Base-by-base conservation (phyloP, 202 grass and related monocot genomes). In the Carex arenaria region DNA sequence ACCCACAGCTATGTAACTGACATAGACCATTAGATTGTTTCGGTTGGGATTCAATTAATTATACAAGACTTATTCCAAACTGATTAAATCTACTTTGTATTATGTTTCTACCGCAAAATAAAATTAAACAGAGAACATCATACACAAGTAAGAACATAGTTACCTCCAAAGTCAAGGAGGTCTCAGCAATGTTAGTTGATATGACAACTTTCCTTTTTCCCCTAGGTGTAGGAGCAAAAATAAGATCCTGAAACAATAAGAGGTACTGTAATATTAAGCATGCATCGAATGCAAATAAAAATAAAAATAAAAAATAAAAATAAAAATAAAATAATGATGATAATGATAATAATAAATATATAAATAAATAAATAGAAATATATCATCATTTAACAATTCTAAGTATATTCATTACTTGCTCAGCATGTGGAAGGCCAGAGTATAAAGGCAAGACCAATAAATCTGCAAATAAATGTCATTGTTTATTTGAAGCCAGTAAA, bases 151-250 rank as follows among this genome's bases (percentile, higher is more conserved):
- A 71, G 61, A 61, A 61, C 76, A 79, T 72, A 38, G 78, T 15
- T 91, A 95, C 95, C 92, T 95, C 95, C 68, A 98, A 77, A 79
- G 92, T 98, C 83, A 98, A 83, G 72, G 95, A 98, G 1, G 95
- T 95, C 88, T 98, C 95, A 19, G 95, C 90, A 85, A 98, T 98
- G 85, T 98, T 98, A 43, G 95, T 95, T 62, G 95, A 98, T 92
- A 98, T 90, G 57, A 98, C 86, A 91, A 95, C 92, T 91, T 98
- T 98, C 73, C 95, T 95, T 86, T 93, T 98, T 68, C 92, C 89
- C 85, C 88, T 95, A n/a, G 90, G 90, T 26, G 90, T 88, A 59
- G 92, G 85, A 86, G 89, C 76, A 78, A 98, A 98, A 86, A 98
- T 89, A 74, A 98, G 90, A 81, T 95, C 95, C 95, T 98, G 87